Conservation (phyloP, 495 filamentous ascomycete species). For the Aspergillus sclerotiicarbonarius region DNA sequence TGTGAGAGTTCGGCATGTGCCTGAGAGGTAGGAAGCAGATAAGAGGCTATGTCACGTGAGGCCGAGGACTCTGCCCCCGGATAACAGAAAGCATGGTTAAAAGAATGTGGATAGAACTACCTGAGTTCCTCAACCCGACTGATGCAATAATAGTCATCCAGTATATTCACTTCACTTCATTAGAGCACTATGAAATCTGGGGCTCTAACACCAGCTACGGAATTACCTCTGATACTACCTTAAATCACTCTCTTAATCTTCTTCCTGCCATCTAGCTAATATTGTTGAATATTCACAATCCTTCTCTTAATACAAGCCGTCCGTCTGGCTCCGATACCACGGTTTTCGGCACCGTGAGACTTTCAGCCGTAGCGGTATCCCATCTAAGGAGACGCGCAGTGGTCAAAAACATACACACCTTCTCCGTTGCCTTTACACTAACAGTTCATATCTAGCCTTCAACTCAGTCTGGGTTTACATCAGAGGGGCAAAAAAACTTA, state of each 20-base stretch:
- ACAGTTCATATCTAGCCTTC: background rate
- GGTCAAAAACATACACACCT: background rate
- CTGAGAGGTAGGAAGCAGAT: background rate
- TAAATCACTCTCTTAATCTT: background rate
- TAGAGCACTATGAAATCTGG: background rate
- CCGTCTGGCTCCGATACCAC: background rate
- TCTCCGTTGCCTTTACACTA: background rate
- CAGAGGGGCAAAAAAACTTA: background rate
- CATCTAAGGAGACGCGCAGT: background rate
- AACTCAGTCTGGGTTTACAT: background rate
- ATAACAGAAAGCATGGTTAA: too few relatives aligned
- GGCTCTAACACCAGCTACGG: background rate
- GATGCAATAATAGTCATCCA: background rate
- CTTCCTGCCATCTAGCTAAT: background rate
- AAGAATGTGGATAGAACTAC: background rate
- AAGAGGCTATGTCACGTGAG: background rate
- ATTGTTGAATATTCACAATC: background rate
- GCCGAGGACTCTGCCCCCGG: too few relatives aligned
- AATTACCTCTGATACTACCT: background rate
- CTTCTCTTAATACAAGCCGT: background rate
- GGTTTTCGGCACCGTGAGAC: too few relatives aligned
- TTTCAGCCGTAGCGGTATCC: background rate
- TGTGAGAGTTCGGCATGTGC: background rate
- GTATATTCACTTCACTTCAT: background rate
- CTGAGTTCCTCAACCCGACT: background rate